phyloP scores from a whole-genome alignment of 352 stramenopile species.

The Phytophthora brassicae region DNA sequence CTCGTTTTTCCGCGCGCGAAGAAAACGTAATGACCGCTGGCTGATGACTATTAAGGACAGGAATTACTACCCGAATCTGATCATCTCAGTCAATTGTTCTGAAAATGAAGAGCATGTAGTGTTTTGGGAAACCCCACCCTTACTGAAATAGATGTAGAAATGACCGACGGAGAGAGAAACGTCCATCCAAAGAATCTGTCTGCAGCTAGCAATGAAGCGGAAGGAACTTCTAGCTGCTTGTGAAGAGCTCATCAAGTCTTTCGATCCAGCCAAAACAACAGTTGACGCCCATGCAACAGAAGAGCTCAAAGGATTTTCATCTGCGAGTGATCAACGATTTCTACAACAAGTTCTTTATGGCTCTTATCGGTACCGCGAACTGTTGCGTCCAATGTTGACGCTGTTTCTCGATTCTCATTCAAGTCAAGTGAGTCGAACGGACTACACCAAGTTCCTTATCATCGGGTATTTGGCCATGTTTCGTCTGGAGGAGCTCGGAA shows the following conservation, averaged over 20 bases:
- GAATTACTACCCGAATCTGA: background rate
- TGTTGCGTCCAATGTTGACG: conserved; percentile 74
- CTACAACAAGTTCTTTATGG: conserved; percentile 91
- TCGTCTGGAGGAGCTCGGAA: conserved; percentile 85
- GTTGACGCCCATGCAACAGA: conserved; percentile 79
- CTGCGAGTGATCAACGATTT: conserved; percentile 59
- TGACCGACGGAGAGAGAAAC: background rate
- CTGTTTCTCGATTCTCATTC: conserved; percentile 86
- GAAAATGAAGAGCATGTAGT: too few species aligned
- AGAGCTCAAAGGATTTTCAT: conserved; percentile 43
- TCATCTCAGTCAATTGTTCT: too few species aligned
- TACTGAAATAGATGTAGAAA: conserved; percentile 6
- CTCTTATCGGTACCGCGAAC: conserved; percentile 86
- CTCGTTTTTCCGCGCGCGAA: too few species aligned
- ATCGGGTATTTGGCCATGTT: conserved; percentile 90
- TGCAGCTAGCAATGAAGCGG: conserved; percentile 57
- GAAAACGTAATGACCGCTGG: too few species aligned
- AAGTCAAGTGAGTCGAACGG: conserved; percentile 69
- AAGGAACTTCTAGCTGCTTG: conserved; percentile 68
- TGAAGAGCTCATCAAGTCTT: conserved; percentile 78
- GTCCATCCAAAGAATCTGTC: background rate
- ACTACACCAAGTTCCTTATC: conserved; percentile 93
- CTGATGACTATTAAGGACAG: background rate
- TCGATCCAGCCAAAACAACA: conserved; percentile 70
- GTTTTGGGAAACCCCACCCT: too few species aligned